phyloP scores from a whole-genome alignment of 257 asterid genomes.

The Ophiorrhiza pumila region DNA sequence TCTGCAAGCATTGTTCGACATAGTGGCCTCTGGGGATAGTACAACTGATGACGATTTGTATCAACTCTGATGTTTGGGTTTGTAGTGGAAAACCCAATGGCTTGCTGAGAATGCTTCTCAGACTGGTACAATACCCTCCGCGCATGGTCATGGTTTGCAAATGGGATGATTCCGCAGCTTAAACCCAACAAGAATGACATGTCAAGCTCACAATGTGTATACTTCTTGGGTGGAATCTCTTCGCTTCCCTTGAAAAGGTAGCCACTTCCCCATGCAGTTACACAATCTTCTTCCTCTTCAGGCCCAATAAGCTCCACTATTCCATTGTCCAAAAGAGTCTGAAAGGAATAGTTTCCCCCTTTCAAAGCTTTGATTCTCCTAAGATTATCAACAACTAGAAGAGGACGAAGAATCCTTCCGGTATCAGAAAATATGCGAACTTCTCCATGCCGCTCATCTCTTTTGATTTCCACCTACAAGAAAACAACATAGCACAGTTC shows the following conservation, averaged over 20 bases:
- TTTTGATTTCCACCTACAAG: conserved; percentile 75
- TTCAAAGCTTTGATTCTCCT: conserved; percentile 51
- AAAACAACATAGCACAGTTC: conserved; percentile 15
- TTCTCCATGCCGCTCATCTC: conserved; percentile 68
- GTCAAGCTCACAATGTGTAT: conserved; percentile 86
- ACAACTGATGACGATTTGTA: conserved; percentile 76
- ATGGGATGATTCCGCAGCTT: conserved; percentile 90
- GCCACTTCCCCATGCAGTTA: conserved; percentile 76
- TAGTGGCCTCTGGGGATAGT: conserved; percentile 88
- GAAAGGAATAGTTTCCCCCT: conserved; percentile 54
- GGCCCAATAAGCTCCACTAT: conserved; percentile 80
- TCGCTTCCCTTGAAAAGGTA: conserved; percentile 51
- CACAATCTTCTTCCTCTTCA: conserved; percentile 94
- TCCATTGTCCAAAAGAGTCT: conserved; percentile 62
- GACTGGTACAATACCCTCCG: conserved; percentile 86
- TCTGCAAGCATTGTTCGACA: conserved; percentile 72
- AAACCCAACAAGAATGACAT: conserved; percentile 72
- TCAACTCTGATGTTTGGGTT: conserved; percentile 66
- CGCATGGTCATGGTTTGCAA: conserved; percentile 88
- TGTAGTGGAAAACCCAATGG: conserved; percentile 78
- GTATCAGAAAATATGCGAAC: conserved; percentile 86
- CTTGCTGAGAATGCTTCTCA: conserved; percentile 97
- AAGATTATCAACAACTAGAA: conserved; percentile 67
- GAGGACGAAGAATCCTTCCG: conserved; percentile 97
- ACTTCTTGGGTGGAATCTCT: conserved; percentile 58